Evolutionary conservation across 2,329 filamentous ascomycete genomes (phyloP).

Genomic region (Trichoderma pleuroti): DNA sequence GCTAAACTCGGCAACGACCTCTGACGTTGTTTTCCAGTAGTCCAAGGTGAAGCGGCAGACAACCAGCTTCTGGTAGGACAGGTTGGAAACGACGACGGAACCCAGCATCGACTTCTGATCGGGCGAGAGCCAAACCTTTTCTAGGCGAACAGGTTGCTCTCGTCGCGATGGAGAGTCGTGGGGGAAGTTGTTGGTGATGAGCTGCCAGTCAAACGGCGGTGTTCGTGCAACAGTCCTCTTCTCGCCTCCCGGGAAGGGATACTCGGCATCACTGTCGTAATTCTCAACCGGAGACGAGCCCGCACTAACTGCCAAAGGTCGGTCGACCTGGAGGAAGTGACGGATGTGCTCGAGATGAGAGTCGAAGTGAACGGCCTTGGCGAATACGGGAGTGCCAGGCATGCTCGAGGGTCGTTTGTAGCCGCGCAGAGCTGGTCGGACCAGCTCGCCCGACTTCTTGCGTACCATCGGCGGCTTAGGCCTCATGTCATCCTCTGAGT

Average conservation of each 20-base stretch:
- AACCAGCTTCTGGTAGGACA: slow-evolving; percentile 85
- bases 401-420: slow-evolving; percentile 86
- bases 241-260: slow-evolving; percentile 68
- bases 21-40: slow-evolving; percentile 98
- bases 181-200: slow-evolving; percentile 81
- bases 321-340: slow-evolving; percentile 91
- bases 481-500: slow-evolving; percentile 58
- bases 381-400: slow-evolving; percentile 93
- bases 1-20: slow-evolving; percentile 84
- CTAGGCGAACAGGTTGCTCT: slow-evolving; percentile 69
- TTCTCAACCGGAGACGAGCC: slow-evolving; percentile 86
- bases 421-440: slow-evolving; percentile 82
- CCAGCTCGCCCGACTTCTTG: slow-evolving; percentile 97
- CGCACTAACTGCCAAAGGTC: slow-evolving; percentile 92
- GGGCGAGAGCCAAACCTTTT: slow-evolving; percentile 79
- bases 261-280: slow-evolving; percentile 84
- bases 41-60: slow-evolving; percentile 94
- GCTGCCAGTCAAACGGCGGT: slow-evolving; percentile 77
- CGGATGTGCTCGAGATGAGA: slow-evolving; percentile 93
- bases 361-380: slow-evolving; percentile 98
- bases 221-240: slow-evolving; percentile 35
- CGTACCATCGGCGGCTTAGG: slow-evolving; percentile 88
- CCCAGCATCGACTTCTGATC: slow-evolving; percentile 87
- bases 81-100: slow-evolving; percentile 77
- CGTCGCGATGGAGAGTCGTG: slow-evolving; percentile 50